A percentile compares a stretch with the other conserved stretches of the same genome.
phyloP scores from a whole-genome alignment of 176 grass and related monocot genomes.

The Bothriochloa decipiens region DNA sequence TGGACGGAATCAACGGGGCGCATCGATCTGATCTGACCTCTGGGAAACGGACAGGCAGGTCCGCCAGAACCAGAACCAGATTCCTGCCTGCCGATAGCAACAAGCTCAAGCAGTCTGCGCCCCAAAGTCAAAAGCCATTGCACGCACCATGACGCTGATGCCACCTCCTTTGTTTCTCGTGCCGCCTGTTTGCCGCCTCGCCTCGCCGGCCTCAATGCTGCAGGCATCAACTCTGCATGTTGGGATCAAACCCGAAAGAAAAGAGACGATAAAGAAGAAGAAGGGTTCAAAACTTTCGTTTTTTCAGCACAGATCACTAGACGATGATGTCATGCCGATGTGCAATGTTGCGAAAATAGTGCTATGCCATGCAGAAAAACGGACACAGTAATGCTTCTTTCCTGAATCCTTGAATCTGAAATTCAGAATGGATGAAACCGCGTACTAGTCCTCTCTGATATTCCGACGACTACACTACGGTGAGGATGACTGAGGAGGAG shows the following conservation, averaged over 20 bases:
- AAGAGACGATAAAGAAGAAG: not conserved
- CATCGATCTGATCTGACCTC: slow-evolving; percentile 35
- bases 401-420: not conserved
- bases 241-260: slow-evolving; percentile 5
- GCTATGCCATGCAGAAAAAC: too few species aligned
- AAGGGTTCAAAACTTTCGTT: not conserved
- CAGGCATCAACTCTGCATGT: not conserved
- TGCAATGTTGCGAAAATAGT: not conserved
- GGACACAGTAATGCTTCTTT: too few species aligned
- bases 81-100: slow-evolving; percentile 25
- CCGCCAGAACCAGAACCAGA: slow-evolving; percentile 38
- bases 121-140: slow-evolving; percentile 53
- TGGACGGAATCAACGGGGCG: slow-evolving; percentile 29
- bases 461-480: not conserved
- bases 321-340: slow-evolving; percentile 1
- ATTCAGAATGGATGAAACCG: not conserved
- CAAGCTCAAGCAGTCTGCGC: not conserved
- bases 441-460: not conserved
- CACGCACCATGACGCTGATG: slow-evolving; percentile 14
- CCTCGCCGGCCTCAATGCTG: not conserved
- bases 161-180: slow-evolving; percentile 35
- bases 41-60: slow-evolving; percentile 53
- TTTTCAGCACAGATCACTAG: not conserved
- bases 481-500: not conserved
- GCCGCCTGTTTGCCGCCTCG: slow-evolving; percentile 29